Evolutionary conservation across 1,284 basidiomycete species (phyloP).

Genomic region (Xerocomus nothofagi): DNA sequence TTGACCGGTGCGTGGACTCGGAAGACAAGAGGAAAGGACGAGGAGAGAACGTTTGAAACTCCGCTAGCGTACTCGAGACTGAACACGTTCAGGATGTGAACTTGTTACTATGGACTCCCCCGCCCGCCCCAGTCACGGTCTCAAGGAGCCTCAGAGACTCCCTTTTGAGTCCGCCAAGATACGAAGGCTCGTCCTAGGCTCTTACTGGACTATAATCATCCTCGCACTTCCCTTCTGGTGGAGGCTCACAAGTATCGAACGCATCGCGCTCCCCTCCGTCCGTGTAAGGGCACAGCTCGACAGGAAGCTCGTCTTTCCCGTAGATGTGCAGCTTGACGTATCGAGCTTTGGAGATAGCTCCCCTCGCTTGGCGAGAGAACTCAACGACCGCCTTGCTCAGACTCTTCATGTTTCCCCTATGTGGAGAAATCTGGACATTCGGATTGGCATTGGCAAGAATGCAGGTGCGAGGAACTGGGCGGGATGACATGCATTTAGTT

Average conservation of each 20-base stretch:
- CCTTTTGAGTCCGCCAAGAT: conserved; percentile 50
- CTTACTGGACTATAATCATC: conserved; percentile 76
- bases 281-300: conserved; percentile 56
- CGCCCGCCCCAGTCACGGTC: conserved; percentile 26
- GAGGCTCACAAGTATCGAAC: conserved; percentile 82
- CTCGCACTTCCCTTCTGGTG: conserved; percentile 86
- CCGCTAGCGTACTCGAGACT: conserved; percentile 24
- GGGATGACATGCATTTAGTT: conserved; percentile 1
- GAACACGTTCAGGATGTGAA: conserved; percentile 9
- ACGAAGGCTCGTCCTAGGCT: conserved; percentile 59
- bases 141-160: conserved; percentile 51
- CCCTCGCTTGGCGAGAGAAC: conserved; percentile 22
- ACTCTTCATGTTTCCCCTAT: conserved; percentile 25
- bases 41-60: conserved; percentile 34
- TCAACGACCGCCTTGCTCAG: conserved; percentile 21
- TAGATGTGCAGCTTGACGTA: conserved; percentile 50
- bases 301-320: conserved; percentile 50
- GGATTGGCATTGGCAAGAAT: conserved; percentile 23
- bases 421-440: conserved; percentile 44
- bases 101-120: conserved; percentile 27
- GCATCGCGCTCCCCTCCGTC: conserved; percentile 68
- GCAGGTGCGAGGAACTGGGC: conserved; percentile 28
- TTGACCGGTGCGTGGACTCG: conserved; percentile 7
- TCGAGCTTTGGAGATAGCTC: conserved; percentile 18
- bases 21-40: conserved; percentile 21